Evolutionary conservation across 2,329 filamentous ascomycete genomes (phyloP).

Genomic region (Fusarium tuaranense): DNA sequence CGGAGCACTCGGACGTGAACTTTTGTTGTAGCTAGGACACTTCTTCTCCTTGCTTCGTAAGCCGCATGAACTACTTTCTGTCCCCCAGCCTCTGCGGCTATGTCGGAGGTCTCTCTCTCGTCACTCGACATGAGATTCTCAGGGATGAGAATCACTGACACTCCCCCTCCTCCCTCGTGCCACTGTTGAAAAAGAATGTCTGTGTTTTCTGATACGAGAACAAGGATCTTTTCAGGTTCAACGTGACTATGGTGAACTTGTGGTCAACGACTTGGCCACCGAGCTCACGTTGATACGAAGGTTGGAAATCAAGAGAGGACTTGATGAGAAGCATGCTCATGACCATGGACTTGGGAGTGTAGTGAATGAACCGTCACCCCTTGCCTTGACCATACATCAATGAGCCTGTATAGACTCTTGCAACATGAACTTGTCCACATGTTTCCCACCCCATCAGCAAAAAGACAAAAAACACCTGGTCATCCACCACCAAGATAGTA

Average conservation of each 20-base stretch:
- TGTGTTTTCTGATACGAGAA: neutral
- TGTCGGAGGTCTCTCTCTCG: neutral
- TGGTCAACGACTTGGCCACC: neutral
- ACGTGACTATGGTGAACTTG: neutral
- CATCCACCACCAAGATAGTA: neutral
- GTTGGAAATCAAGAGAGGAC: neutral
- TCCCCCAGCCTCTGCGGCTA: neutral
- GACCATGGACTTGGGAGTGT: neutral
- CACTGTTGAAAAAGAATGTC: neutral
- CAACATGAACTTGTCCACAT: neutral
- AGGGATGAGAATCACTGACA: neutral
- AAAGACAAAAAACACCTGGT: neutral
- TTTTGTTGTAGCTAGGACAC: neutral
- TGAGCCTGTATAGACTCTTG: neutral
- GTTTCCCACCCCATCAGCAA: neutral
- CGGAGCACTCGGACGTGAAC: neutral
- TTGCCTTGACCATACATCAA: neutral
- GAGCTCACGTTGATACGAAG: neutral
- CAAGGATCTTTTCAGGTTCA: neutral
- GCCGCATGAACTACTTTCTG: neutral
- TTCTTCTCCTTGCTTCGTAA: neutral
- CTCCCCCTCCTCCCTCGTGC: neutral
- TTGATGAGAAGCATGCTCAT: neutral
- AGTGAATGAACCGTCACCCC: neutral
- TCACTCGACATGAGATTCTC: neutral